Conservation (phyloP, 2,329 filamentous ascomycete genomes). For the Fusarium albidum region DNA sequence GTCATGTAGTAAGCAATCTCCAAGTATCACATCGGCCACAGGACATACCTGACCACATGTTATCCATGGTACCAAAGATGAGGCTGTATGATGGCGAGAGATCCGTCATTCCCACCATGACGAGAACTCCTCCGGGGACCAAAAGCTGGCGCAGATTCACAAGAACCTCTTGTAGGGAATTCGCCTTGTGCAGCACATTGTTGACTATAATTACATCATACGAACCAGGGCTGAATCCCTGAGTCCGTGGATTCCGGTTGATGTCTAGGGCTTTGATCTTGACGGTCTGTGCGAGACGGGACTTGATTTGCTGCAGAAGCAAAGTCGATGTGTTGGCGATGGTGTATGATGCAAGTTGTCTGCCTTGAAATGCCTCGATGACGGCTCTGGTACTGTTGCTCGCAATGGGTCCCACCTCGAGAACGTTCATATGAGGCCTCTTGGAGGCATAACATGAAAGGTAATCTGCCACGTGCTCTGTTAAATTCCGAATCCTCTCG, state of each 20-base stretch:
- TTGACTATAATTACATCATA: conserved; percentile 13
- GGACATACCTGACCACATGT: conserved; percentile 20
- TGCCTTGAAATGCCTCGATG: rapidly evolving
- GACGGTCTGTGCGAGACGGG: rapidly evolving
- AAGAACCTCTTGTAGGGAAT: not conserved
- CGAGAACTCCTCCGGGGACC: not conserved
- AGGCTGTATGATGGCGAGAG: conserved; percentile 18
- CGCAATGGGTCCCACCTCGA: conserved; percentile 15
- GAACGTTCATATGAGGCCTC: not conserved
- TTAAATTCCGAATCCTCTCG: conserved; percentile 1
- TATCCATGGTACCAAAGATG: conserved; percentile 19
- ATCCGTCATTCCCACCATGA: conserved; percentile 12
- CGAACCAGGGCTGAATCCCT: not conserved
- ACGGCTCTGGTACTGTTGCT: not conserved
- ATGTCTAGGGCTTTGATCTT: conserved; percentile 11
- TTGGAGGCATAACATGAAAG: conserved; percentile 14
- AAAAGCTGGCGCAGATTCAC: conserved; percentile 1
- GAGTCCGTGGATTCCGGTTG: conserved; percentile 3
- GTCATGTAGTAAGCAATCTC: not conserved
- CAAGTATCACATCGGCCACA: not conserved
- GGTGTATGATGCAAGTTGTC: not conserved
- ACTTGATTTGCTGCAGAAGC: not conserved
- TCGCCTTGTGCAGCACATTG: conserved; percentile 1
- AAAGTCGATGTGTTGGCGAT: conserved; percentile 5
- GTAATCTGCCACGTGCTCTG: not conserved